A percentile compares a stretch with the other conserved stretches of the same genome.
These are phyloP conservation scores for Thielaviopsis musarum DNA, from an alignment of 2,329 filamentous ascomycete genomes.

Conservation along the genomic window DNA sequence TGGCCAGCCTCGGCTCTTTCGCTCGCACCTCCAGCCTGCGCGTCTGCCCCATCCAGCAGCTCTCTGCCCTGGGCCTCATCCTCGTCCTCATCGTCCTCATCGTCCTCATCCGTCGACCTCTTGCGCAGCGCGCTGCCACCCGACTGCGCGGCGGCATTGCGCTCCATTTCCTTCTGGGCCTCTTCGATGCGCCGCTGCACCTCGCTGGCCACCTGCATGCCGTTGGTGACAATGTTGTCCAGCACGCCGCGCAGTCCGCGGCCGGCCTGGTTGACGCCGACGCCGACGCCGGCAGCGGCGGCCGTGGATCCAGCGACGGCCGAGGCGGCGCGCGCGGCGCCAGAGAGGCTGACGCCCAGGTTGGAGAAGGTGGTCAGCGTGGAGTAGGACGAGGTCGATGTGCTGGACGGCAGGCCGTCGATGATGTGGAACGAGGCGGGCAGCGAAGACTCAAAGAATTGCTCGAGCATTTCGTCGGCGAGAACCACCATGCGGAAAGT, in stretches of 20 bases:
- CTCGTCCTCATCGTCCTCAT: constrained; percentile 39
- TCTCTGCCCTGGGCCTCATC: constrained; percentile 47
- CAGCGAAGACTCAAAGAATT: constrained; percentile 95
- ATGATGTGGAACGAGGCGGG: constrained; percentile 82
- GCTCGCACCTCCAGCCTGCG: constrained; percentile 37
- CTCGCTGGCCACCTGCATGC: constrained; percentile 88
- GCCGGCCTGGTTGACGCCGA: constrained; percentile 30
- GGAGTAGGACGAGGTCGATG: constrained; percentile 25
- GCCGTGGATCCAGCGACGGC: constrained; percentile 1
- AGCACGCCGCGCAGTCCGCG: constrained; percentile 79
- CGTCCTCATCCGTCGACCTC: constrained; percentile 25
- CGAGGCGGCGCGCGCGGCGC: constrained; percentile 15
- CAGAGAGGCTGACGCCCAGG: constrained; percentile 33
- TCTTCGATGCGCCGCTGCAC: constrained; percentile 89
- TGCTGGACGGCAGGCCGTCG: constrained; percentile 33
- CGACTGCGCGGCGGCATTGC: constrained; percentile 46
- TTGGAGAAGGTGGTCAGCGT: constrained; percentile 77
- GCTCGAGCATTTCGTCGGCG: constrained; percentile 85
- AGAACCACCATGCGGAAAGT: constrained; percentile 98
- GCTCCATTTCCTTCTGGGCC: constrained; percentile 78
- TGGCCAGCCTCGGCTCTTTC: constrained; percentile 15
- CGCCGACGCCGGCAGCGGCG: constrained; percentile 16
- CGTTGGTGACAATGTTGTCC: constrained; percentile 94
- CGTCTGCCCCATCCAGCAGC: constrained; percentile 58
- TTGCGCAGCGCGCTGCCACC: constrained; percentile 14